Base-by-base conservation (phyloP, 139 green algal genomes). In the Coelastrella sp. region DNA sequence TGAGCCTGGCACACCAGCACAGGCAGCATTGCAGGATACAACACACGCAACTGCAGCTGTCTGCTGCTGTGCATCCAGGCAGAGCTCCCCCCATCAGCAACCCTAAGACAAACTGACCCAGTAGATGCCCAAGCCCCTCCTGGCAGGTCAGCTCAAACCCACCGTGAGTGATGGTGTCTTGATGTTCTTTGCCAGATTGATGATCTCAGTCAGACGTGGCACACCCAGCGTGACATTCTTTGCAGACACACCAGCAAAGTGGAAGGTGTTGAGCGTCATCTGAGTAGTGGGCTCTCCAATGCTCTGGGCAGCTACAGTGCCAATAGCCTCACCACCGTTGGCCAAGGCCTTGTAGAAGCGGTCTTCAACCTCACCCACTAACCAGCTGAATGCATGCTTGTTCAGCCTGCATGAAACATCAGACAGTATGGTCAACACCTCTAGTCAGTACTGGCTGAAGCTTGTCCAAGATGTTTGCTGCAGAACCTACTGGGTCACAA, bases 221-320 rank as follows among this genome's bases (percentile, higher is more conserved):
- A 99, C 98, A 71, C 98, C 98, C 88, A 99, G 96, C 60, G 98
- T 99, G 47, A 99, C 98, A 92, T 99, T 99, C 96, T 99, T 99
- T 75, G 97, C 98, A 13, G 95, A 98, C 90, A 99, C 96, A 95
- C 97, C 96, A 7, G 97, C 97, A 91, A 96, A 98, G 90, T 99
- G 98, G 95, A 99, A 99, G 20, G 98, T 99, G 95, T 99, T 99
- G 65, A 99, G 95, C 73, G 97, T 99, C 97, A 98, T 99, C 92
- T 96, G 92, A 64, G 98, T 99, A 47, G 98, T 99, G 17, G 98
- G 98, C 96, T 99, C 98, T 3, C 98, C 98, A 80, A 99, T 98
- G 74, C 94, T 98, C 95, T 99, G 98, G 19, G 98, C 98, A 16
- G 98, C 98, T 19, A 99, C 92, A 5, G 96, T 98, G 89, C 98